Evolutionary conservation across 305 asterid genomes (phyloP), one percentile per base, ranked within the genome.

Genomic region (Fraxinus platypoda): DNA sequence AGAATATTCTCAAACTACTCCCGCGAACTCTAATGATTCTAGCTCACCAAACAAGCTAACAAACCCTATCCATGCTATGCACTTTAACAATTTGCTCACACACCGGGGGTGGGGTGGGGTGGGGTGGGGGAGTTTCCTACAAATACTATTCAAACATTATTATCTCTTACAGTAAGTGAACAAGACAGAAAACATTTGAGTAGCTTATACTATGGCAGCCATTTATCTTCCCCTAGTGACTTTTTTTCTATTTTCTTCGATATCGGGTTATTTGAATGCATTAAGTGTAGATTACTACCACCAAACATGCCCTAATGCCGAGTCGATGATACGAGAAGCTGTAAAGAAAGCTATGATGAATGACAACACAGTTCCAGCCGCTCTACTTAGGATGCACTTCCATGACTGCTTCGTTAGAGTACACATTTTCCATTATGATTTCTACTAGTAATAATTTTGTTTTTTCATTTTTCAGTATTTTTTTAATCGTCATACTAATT

Each of bases 351-450:
- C 93, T 74, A 75, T 88, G 78, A 70, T 59, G 77, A 90, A 89
- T 79, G 98, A 93, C 86, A 88, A 78, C 79, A 91, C 89, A 1
- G 93, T 92, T n/a, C 90, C 97, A 1, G 97, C 98, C 31, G 97
- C 96, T 49, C 80, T 95, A 13, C 94, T 95, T 7, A 86, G 98
- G 83, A 90, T 91, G 98, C 98, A 95, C 80, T 95, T 95, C 88
- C 98, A 95, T 81, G 98, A 95, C 76, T 95, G 98, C 72, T 95
- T 95, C 86, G 86, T 95, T 78, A 89, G 97, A 92, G 98, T 93
- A 89, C 2, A 43, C 5, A 43, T 43, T 43, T 43, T 43, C 52
- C 52, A 1, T 28, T 11, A 25, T 43, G 23, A 6, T 15, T 28
- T 34, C 23, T 59, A 2, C 8, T 8, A 38, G 13, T 19, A 41